Conservation (phyloP, 2,329 filamentous ascomycete genomes). For the Cladosporium sp. region DNA sequence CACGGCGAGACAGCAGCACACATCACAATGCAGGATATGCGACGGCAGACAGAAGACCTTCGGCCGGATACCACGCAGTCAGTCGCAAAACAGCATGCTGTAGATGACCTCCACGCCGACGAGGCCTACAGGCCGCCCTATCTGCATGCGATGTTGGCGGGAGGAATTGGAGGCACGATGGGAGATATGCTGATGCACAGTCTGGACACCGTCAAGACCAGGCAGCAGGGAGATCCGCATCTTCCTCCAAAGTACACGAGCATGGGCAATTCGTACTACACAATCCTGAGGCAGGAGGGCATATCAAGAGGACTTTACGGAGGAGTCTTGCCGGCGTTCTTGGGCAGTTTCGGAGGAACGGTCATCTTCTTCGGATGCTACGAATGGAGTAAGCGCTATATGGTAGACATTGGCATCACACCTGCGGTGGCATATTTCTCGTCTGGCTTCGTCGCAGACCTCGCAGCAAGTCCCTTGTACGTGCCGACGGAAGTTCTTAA, state of each 20-base stretch:
- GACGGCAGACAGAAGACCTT: slow-evolving; percentile 34
- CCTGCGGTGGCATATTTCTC: slow-evolving; percentile 81
- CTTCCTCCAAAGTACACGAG: slow-evolving; percentile 90
- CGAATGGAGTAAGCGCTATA: slow-evolving; percentile 85
- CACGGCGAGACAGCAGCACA: slow-evolving; percentile 12
- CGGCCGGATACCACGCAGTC: slow-evolving; percentile 25
- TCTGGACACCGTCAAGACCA: slow-evolving; percentile 95
- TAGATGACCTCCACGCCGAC: slow-evolving; percentile 30
- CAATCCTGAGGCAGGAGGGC: slow-evolving; percentile 90
- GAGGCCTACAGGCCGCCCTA: slow-evolving; percentile 46
- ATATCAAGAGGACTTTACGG: slow-evolving; percentile 82
- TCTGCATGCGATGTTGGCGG: slow-evolving; percentile 76
- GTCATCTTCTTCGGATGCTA: slow-evolving; percentile 95
- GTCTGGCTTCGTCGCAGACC: slow-evolving; percentile 86
- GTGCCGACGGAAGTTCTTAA: slow-evolving; percentile 97
- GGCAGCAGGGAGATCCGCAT: slow-evolving; percentile 93
- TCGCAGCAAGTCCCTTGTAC: slow-evolving; percentile 88
- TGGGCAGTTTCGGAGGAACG: slow-evolving; percentile 90
- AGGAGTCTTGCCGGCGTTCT: slow-evolving; percentile 85
- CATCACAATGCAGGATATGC: slow-evolving; percentile 18
- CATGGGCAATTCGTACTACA: slow-evolving; percentile 85
- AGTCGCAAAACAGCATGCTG: slow-evolving; percentile 15
- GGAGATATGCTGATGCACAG: slow-evolving; percentile 99
- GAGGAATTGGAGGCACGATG: slow-evolving; percentile 85
- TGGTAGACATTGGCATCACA: slow-evolving; percentile 80